These are phyloP conservation scores for Cutaneotrichosporon spelunceum DNA, from an alignment of 1,284 basidiomycete genomes.

Conservation along the genomic window DNA sequence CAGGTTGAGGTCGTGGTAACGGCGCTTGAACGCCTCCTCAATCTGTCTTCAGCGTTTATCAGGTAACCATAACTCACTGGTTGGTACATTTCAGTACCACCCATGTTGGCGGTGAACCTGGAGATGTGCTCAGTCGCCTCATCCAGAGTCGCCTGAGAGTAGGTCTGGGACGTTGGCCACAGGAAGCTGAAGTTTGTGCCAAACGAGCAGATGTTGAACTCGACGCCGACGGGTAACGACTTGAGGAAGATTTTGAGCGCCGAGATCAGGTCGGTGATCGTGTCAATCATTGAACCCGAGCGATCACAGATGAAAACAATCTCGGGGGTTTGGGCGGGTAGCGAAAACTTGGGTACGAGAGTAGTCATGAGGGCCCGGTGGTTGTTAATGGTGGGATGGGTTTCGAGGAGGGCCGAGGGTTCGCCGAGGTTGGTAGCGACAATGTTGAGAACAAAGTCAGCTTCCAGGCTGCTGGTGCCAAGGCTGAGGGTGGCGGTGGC, in stretches of 20 bases:
- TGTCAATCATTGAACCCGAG: conserved; percentile 27
- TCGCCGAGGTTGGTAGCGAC: conserved; percentile 21
- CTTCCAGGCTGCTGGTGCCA: conserved; percentile 8
- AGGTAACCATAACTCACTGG: conserved; percentile 8
- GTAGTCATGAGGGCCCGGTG: conserved; percentile 20
- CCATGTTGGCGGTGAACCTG: conserved; percentile 24
- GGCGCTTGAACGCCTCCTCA: conserved; percentile 20
- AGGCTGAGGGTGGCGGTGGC: conserved; percentile 14
- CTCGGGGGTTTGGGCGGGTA: conserved; percentile 20
- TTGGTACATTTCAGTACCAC: conserved; percentile 30
- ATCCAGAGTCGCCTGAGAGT: conserved; percentile 20
- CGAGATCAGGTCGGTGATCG: conserved; percentile 24
- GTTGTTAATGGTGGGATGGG: conserved; percentile 14
- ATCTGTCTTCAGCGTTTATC: conserved; percentile 8
- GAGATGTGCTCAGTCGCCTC: conserved; percentile 26
- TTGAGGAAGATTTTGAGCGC: conserved; percentile 25
- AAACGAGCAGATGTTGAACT: conserved; percentile 36
- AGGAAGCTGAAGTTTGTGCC: conserved; percentile 19
- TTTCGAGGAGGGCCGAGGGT: conserved; percentile 29
- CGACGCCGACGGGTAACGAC: conserved; percentile 25
- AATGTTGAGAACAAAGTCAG: conserved; percentile 31
- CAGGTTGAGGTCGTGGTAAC: conserved; percentile 25
- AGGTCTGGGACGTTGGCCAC: conserved; percentile 13
- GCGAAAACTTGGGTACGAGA: conserved; percentile 17
- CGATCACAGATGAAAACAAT: conserved; percentile 38